phyloP scores from a whole-genome alignment of 2,329 filamentous ascomycete species.

The Aspergillus hortae region DNA sequence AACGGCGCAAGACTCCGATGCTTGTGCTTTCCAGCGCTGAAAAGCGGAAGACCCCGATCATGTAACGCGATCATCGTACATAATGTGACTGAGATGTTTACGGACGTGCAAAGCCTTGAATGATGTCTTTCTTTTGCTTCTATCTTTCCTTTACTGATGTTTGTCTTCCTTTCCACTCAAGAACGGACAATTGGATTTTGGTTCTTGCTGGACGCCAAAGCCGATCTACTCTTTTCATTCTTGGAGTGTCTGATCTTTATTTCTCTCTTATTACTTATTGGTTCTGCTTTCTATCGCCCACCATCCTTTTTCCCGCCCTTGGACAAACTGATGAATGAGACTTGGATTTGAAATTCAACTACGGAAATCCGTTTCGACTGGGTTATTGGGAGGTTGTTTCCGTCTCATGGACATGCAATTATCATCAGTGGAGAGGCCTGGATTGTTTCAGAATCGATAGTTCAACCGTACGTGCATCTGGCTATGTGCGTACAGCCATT shows the following conservation, averaged over 20 bases:
- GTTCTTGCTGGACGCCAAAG: constrained; percentile 1
- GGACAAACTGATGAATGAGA: constrained; percentile 9
- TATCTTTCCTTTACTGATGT: constrained; percentile 1
- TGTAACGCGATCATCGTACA: constrained; percentile 43
- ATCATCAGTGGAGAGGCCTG: background rate
- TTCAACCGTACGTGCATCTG: background rate
- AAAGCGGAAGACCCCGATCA: constrained; percentile 75
- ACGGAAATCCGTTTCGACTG: background rate
- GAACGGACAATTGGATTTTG: constrained; percentile 3
- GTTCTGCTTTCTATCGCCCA: background rate
- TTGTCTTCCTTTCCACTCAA: constrained; percentile 1
- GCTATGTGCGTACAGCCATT: background rate
- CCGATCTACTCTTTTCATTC: constrained; percentile 2
- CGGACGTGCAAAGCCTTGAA: constrained; percentile 19
- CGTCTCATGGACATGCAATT: background rate
- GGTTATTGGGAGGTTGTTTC: background rate
- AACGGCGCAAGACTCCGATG: constrained; percentile 77
- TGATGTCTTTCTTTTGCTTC: constrained; percentile 17
- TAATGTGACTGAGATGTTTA: constrained; percentile 35
- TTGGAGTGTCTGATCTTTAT: constrained; percentile 5
- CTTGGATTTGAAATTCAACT: constrained; percentile 4
- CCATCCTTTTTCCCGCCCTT: constrained; percentile 1
- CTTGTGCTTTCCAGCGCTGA: constrained; percentile 84
- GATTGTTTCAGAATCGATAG: background rate
- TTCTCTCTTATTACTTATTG: background rate